These are phyloP conservation scores for Saksenaea oblongispora DNA, from an alignment of 371 early-diverging fungal genomes.

Conservation along the genomic window DNA sequence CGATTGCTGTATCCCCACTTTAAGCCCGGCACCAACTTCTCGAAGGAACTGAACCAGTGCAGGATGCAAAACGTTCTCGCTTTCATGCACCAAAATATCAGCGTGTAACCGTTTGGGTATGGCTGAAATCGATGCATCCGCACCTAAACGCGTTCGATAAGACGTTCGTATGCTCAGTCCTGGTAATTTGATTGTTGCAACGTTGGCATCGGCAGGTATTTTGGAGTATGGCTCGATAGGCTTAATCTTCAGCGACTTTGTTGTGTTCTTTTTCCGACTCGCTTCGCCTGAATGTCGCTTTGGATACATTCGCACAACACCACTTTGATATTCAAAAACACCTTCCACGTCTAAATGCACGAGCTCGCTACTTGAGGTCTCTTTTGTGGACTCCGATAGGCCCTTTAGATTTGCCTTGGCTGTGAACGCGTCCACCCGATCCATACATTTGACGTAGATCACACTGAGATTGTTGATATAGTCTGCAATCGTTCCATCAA, in stretches of 20 bases:
- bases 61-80: constrained; percentile 78
- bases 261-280: constrained; percentile 14
- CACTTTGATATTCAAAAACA: constrained; percentile 41
- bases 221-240: constrained; percentile 8
- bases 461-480: constrained; percentile 68
- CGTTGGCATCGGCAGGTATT: constrained; percentile 38
- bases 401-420: constrained; percentile 36
- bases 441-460: constrained; percentile 66
- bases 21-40: constrained; percentile 67
- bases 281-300: constrained; percentile 38
- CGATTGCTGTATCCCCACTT: constrained; percentile 61
- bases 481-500: constrained; percentile 69
- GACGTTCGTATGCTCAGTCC: constrained; percentile 65
- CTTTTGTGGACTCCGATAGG: constrained; percentile 5
- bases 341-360: constrained; percentile 41
- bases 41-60: constrained; percentile 72
- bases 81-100: constrained; percentile 73
- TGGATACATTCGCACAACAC: constrained; percentile 59
- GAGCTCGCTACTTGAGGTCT: constrained; percentile 6
- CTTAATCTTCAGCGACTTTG: constrained; percentile 8
- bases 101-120: constrained; percentile 60
- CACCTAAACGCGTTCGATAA: constrained; percentile 67
- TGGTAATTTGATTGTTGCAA: constrained; percentile 67
- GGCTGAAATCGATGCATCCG: constrained; percentile 37
- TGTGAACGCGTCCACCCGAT: constrained; percentile 54